Conservation (phyloP, 2,329 filamentous ascomycete genomes). For the Claviceps lovelessii region DNA sequence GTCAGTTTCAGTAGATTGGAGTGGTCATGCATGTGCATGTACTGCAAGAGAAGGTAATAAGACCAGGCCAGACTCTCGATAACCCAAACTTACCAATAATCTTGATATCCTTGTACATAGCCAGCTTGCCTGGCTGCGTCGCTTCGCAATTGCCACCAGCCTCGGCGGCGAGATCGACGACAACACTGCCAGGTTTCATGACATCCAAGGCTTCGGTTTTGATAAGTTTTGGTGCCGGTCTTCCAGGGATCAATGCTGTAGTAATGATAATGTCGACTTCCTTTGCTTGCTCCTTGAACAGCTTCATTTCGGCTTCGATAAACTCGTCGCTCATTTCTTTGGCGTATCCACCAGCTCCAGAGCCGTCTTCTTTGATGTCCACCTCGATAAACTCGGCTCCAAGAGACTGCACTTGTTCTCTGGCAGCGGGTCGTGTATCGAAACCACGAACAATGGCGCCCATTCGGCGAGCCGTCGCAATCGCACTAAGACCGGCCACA, state of each 20-base stretch:
- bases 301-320: constrained; percentile 81
- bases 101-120: constrained; percentile 62
- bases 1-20: neutral
- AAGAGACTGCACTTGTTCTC: constrained; percentile 80
- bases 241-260: constrained; percentile 79
- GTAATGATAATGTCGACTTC: constrained; percentile 91
- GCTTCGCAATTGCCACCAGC: constrained; percentile 79
- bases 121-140: constrained; percentile 58
- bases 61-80: neutral
- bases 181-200: constrained; percentile 81
- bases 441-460: constrained; percentile 84
- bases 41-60: neutral
- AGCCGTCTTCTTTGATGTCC: constrained; percentile 69
- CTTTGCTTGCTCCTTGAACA: constrained; percentile 73
- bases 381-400: constrained; percentile 86
- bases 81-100: constrained; percentile 51
- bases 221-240: constrained; percentile 69
- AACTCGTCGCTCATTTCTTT: constrained; percentile 94
- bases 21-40: neutral
- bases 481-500: constrained; percentile 77
- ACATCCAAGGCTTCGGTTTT: constrained; percentile 64
- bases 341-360: constrained; percentile 73
- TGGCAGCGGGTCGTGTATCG: constrained; percentile 74
- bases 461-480: constrained; percentile 71
- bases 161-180: constrained; percentile 80